Evolutionary conservation across 164 flowering plant genomes (phyloP).

Genomic region (Sedum album): DNA sequence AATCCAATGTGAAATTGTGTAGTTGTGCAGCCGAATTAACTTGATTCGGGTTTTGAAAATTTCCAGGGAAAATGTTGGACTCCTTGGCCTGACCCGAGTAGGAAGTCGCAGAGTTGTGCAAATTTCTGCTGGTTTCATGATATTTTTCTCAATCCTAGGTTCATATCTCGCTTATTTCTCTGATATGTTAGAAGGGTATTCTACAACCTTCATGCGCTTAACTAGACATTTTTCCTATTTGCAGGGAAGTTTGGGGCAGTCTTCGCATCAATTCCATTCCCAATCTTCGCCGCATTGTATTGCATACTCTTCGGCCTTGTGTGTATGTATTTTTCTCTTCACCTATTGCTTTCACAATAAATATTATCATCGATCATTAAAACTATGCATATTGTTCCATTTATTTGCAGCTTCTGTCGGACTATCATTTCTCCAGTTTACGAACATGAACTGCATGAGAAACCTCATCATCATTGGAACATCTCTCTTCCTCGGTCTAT

Average conservation of each 20-base stretch:
- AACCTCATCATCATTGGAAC: slow-evolving; percentile 78
- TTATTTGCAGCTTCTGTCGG: slow-evolving; percentile 77
- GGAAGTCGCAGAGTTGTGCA: slow-evolving; percentile 99
- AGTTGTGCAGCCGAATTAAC: slow-evolving; percentile 6
- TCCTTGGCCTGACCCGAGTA: slow-evolving; percentile 91
- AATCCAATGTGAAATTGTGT: background rate
- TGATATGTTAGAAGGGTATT: background rate
- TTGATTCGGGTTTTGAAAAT: slow-evolving; percentile 1
- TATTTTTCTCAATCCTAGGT: slow-evolving; percentile 90
- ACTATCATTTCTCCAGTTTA: slow-evolving; percentile 89
- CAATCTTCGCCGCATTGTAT: slow-evolving; percentile 84
- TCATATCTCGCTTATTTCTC: slow-evolving; percentile 10
- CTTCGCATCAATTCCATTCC: slow-evolving; percentile 95
- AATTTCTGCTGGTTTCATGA: slow-evolving; percentile 96
- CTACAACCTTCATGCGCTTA: background rate
- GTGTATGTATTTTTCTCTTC: slow-evolving; percentile 37
- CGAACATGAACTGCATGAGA: slow-evolving; percentile 97
- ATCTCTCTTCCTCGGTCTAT: slow-evolving; percentile 88
- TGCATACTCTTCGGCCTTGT: slow-evolving; percentile 92
- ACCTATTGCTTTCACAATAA: background rate
- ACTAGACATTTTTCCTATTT: background rate
- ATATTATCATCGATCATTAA: background rate
- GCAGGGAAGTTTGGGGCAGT: slow-evolving; percentile 99
- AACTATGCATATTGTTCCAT: background rate
- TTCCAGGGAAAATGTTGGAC: slow-evolving; percentile 93